Conservation (phyloP, 139 green algal species). For the Chlorella ohadii region DNA sequence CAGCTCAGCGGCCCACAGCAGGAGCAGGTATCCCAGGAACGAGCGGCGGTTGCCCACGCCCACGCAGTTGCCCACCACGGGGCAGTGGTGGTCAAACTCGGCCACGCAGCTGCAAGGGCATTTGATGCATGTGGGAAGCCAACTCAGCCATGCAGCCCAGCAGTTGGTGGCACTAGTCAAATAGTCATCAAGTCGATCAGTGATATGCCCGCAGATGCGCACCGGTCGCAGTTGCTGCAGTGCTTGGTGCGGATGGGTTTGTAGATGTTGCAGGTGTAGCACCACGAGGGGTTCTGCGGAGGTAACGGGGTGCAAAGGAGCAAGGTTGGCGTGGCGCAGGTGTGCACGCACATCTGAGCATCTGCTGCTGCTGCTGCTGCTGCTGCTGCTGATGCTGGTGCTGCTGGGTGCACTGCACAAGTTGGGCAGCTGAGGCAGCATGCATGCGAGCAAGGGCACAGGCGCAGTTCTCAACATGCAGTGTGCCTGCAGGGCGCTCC, state of each 20-base stretch:
- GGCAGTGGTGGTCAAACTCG: constrained; percentile 74
- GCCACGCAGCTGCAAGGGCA: constrained; percentile 46
- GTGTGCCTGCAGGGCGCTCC: too few relatives aligned
- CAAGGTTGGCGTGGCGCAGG: neutral
- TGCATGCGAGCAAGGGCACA: too few relatives aligned
- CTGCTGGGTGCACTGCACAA: too few relatives aligned
- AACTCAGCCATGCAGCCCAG: too few relatives aligned
- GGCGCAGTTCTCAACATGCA: too few relatives aligned
- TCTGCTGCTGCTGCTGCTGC: too few relatives aligned
- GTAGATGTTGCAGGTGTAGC: constrained; percentile 55
- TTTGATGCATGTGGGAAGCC: neutral
- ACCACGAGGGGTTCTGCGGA: constrained; percentile 34
- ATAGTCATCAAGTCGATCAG: too few relatives aligned
- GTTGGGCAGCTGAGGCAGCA: too few relatives aligned
- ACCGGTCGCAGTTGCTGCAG: constrained; percentile 52
- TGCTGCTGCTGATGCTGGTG: too few relatives aligned
- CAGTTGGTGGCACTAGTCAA: too few relatives aligned
- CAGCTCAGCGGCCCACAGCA: constrained; percentile 50
- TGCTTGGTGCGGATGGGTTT: constrained; percentile 65
- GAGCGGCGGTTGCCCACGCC: constrained; percentile 50
- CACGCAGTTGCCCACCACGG: constrained; percentile 63
- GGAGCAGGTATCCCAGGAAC: constrained; percentile 54
- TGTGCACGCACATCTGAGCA: too few relatives aligned
- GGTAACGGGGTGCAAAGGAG: neutral
- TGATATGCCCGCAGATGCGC: neutral